phyloP scores from a whole-genome alignment of 139 green algal genomes.

The Tetraselmis chui region DNA sequence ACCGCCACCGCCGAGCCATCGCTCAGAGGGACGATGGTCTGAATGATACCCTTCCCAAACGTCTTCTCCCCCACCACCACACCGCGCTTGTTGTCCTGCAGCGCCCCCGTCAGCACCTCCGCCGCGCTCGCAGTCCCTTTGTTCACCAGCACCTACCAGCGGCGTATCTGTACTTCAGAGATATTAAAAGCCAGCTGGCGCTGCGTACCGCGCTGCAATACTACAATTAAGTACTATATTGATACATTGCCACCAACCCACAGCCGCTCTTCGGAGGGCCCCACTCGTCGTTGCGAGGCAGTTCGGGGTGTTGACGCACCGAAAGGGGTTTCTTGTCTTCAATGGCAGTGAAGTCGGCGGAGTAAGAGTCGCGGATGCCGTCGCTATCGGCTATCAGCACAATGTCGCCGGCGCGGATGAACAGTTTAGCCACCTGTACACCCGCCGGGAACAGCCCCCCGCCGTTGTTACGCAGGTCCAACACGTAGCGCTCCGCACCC shows the following conservation, averaged over 20 bases:
- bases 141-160: conserved; percentile 80
- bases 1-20: conserved; percentile 88
- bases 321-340: conserved; percentile 46
- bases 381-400: conserved; percentile 89
- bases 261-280: no score
- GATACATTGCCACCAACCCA: no score
- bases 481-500: conserved; percentile 50
- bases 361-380: conserved; percentile 85
- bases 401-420: conserved; percentile 73
- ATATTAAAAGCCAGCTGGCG: no score
- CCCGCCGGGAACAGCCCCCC: conserved; percentile 89
- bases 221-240: no score
- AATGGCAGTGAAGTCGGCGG: conserved; percentile 47
- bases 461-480: conserved; percentile 93
- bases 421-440: conserved; percentile 75
- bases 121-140: conserved; percentile 85
- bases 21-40: conserved; percentile 85
- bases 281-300: no score
- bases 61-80: conserved; percentile 74
- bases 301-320: no score
- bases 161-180: no score
- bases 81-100: conserved; percentile 82
- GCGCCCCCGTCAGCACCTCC: conserved; percentile 89
- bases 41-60: conserved; percentile 97
- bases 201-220: neutral